Conservation (phyloP, 2,329 filamentous ascomycete species). For the Hirsutella rhossiliensis region DNA sequence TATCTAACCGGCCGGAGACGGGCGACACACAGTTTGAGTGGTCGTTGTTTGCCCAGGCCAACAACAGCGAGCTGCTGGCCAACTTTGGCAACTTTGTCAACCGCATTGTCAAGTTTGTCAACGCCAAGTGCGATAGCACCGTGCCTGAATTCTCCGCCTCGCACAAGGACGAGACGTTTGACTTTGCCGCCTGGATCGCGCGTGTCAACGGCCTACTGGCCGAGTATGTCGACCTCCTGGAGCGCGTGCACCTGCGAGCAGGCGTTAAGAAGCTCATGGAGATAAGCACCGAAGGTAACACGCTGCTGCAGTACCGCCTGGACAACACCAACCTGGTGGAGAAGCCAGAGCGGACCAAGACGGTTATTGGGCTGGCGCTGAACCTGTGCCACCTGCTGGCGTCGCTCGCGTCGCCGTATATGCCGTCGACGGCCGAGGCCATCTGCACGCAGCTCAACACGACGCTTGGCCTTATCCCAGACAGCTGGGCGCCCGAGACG, state of each 20-base stretch:
- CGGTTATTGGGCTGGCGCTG: constrained; percentile 64
- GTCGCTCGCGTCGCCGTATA: constrained; percentile 68
- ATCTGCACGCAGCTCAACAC: constrained; percentile 66
- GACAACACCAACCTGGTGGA: constrained; percentile 43
- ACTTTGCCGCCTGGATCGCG: constrained; percentile 11
- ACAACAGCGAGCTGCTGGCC: constrained; percentile 80
- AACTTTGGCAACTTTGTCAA: constrained; percentile 68
- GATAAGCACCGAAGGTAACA: constrained; percentile 46
- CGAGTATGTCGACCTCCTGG: constrained; percentile 55
- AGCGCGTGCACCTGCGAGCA: constrained; percentile 58
- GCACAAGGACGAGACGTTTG: constrained; percentile 43
- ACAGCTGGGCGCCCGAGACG: constrained; percentile 48
- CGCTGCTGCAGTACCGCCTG: constrained; percentile 38
- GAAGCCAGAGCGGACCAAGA: constrained; percentile 39
- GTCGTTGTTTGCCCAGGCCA: constrained; percentile 67
- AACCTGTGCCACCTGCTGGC: constrained; percentile 78
- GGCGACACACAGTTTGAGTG: constrained; percentile 86
- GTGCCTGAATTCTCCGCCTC: constrained; percentile 50
- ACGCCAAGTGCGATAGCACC: constrained; percentile 60
- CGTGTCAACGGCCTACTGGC: constrained; percentile 46
- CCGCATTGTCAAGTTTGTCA: constrained; percentile 62
- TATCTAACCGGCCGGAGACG: constrained; percentile 74
- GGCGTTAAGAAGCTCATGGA: constrained; percentile 55
- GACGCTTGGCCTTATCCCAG: constrained; percentile 36
- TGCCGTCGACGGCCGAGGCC: constrained; percentile 63